A percentile compares a stretch with the other conserved stretches of the same genome.
Evolutionary conservation across 345 rosid species (phyloP).

Genomic region (Populus tremula): DNA sequence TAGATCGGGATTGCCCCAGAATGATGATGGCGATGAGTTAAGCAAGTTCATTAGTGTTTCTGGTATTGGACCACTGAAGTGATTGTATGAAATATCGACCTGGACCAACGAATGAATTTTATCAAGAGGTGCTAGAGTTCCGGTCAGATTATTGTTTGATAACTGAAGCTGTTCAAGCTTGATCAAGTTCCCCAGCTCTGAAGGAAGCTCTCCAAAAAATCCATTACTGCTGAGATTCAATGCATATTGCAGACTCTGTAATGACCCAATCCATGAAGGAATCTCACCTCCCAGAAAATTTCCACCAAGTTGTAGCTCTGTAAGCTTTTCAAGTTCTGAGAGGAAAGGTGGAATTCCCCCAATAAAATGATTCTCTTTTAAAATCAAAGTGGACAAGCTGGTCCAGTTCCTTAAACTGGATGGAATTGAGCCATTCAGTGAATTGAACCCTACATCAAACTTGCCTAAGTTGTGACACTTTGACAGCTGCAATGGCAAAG

Average conservation of each 20-base stretch:
- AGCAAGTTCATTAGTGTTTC: slow-evolving; percentile 30
- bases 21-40: slow-evolving; percentile 45
- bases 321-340: slow-evolving; percentile 44
- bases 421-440: slow-evolving; percentile 56
- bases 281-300: slow-evolving; percentile 66
- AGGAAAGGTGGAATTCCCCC: slow-evolving; percentile 65
- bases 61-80: slow-evolving; percentile 69
- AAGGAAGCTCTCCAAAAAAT: slow-evolving; percentile 59
- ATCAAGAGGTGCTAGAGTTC: slow-evolving; percentile 45
- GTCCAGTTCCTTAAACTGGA: slow-evolving; percentile 47
- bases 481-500: slow-evolving; percentile 62
- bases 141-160: slow-evolving; percentile 64
- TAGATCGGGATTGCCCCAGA: slow-evolving; percentile 54
- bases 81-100: slow-evolving; percentile 59
- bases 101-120: slow-evolving; percentile 36
- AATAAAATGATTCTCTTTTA: slow-evolving; percentile 53
- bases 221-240: slow-evolving; percentile 64
- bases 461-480: slow-evolving; percentile 35
- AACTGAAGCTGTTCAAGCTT: slow-evolving; percentile 51
- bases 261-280: slow-evolving; percentile 52
- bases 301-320: slow-evolving; percentile 56
- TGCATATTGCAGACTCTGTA: slow-evolving; percentile 42
- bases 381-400: slow-evolving; percentile 45
- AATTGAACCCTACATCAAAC: slow-evolving; percentile 67
- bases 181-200: slow-evolving; percentile 35